A percentile compares a stretch with the other conserved stretches of the same genome.
These are phyloP conservation scores for Clathrospora elynae DNA, from an alignment of 2,329 filamentous ascomycete species.

Conservation along the genomic window DNA sequence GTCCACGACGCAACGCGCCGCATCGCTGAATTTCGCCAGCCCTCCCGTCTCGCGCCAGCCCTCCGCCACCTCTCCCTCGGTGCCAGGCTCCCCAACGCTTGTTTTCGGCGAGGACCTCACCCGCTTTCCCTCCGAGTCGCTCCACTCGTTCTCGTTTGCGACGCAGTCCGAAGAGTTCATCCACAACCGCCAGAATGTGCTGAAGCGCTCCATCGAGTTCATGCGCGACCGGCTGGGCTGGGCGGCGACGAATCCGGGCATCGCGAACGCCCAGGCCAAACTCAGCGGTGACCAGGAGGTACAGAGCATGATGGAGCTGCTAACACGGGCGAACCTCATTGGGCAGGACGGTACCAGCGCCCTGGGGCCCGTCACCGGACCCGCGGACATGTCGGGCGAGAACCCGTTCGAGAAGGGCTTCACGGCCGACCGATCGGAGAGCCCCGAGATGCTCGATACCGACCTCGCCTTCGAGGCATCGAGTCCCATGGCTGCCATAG, in stretches of 20 bases:
- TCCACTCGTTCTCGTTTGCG: conserved; percentile 98
- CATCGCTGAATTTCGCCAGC: conserved; percentile 69
- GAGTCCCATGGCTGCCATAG: conserved; percentile 21
- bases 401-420: conserved; percentile 90
- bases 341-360: conserved; percentile 66
- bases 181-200: conserved; percentile 86
- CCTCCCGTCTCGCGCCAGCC: conserved; percentile 58
- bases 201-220: conserved; percentile 94
- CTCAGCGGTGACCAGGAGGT: conserved; percentile 82
- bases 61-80: conserved; percentile 62
- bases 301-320: conserved; percentile 86
- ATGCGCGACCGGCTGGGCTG: conserved; percentile 91
- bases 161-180: conserved; percentile 92
- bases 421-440: conserved; percentile 57
- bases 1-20: conserved; percentile 66
- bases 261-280: conserved; percentile 82
- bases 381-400: conserved; percentile 70
- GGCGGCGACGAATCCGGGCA: conserved; percentile 73
- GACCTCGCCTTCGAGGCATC: conserved; percentile 31
- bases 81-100: conserved; percentile 68
- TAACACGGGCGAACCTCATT: conserved; percentile 80
- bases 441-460: conserved; percentile 48
- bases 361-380: conserved; percentile 76
- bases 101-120: conserved; percentile 84
- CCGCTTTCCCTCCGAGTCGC: conserved; percentile 90